Evolutionary conservation across 208 protist genomes (phyloP).

Genomic region (Wallacemonas sp.): DNA sequence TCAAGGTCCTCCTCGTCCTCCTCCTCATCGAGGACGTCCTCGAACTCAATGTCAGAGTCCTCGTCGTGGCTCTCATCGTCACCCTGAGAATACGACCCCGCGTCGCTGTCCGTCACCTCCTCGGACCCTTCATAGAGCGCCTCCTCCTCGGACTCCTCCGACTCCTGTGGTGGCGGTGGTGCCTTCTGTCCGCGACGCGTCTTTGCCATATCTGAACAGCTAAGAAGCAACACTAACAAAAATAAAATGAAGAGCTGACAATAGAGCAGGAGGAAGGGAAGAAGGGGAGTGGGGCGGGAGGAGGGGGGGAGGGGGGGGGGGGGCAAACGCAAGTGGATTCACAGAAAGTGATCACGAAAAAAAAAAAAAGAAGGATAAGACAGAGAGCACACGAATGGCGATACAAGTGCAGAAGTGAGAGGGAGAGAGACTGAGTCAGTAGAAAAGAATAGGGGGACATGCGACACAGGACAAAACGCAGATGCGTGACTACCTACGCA

Average conservation of each 20-base stretch:
- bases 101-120: slow-evolving; percentile 18
- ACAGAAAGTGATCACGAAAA: background rate
- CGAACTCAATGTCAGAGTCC: slow-evolving; percentile 47
- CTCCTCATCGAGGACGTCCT: slow-evolving; percentile 51
- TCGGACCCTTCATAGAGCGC: background rate
- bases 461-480: too few species aligned
- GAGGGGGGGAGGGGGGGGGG: too few species aligned
- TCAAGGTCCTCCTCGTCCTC: slow-evolving; percentile 53
- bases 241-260: too few species aligned
- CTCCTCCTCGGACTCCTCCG: slow-evolving; percentile 8
- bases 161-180: slow-evolving; percentile 3
- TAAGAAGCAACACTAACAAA: too few species aligned
- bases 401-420: too few species aligned
- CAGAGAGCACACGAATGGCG: too few species aligned
- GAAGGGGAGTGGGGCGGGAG: too few species aligned
- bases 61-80: background rate
- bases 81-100: slow-evolving; percentile 5
- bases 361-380: background rate
- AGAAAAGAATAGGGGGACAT: too few species aligned
- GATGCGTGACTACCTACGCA: too few species aligned
- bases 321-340: too few species aligned
- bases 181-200: slow-evolving; percentile 8
- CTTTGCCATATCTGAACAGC: background rate
- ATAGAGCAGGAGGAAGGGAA: background rate
- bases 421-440: too few species aligned